Percentiles rank a stretch among this genome's conserved stretches.
Evolutionary conservation across 805 yeast species (phyloP).

Genomic region (Alloascoidea hylecoeti): DNA sequence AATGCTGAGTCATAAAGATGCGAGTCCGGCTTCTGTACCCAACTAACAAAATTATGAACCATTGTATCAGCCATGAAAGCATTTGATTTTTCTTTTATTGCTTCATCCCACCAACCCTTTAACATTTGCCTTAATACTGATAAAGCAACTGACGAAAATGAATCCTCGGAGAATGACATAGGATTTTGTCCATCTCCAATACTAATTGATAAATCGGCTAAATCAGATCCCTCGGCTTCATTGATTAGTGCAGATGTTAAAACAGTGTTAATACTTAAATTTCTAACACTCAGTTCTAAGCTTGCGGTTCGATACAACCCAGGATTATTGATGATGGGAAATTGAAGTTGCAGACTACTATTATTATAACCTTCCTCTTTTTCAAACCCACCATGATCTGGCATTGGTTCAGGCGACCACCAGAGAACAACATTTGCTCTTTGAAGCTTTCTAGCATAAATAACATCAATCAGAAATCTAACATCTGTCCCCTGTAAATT

Average conservation of each 20-base stretch:
- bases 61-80: constrained; percentile 52
- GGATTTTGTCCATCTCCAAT: constrained; percentile 13
- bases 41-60: constrained; percentile 66
- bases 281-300: constrained; percentile 65
- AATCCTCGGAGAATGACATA: constrained; percentile 54
- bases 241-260: constrained; percentile 72
- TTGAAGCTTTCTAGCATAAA: constrained; percentile 65
- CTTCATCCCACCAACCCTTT: constrained; percentile 90
- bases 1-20: constrained; percentile 62
- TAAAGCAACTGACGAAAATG: constrained; percentile 68
- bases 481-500: constrained; percentile 68
- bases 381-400: constrained; percentile 79
- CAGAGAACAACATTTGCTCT: constrained; percentile 64
- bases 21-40: constrained; percentile 76
- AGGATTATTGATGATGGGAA: constrained; percentile 63
- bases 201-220: constrained; percentile 32
- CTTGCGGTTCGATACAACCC: constrained; percentile 70
- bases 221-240: constrained; percentile 78
- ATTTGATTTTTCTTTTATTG: constrained; percentile 44
- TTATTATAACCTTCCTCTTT: constrained; percentile 36
- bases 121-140: constrained; percentile 58
- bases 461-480: constrained; percentile 70
- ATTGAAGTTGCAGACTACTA: constrained; percentile 32
- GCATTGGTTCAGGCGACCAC: constrained; percentile 80
- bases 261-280: constrained; percentile 75